phyloP scores from a whole-genome alignment of 2,329 filamentous ascomycete genomes.

The Colletotrichum horii region DNA sequence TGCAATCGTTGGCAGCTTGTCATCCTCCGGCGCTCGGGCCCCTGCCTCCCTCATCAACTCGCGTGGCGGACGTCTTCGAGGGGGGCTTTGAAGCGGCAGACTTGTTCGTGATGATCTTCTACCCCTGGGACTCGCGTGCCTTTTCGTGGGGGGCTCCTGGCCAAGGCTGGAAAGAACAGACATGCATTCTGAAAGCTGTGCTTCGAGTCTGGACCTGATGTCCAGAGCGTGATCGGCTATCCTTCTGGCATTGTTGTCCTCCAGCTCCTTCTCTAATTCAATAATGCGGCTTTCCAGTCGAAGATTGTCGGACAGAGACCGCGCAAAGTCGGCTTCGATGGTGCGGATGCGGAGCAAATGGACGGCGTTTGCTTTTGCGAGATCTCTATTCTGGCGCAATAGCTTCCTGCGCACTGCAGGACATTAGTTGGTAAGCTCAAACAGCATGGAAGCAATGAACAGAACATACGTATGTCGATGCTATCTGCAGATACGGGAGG shows the following conservation, averaged over 20 bases:
- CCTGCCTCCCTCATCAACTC: conserved; percentile 62
- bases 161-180: conserved; percentile 71
- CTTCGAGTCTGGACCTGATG: conserved; percentile 75
- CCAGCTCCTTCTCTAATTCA: conserved; percentile 70
- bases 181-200: conserved; percentile 74
- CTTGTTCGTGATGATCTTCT: conserved; percentile 9
- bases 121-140: conserved; percentile 33
- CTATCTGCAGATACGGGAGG: conserved; percentile 70
- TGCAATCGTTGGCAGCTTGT: conserved; percentile 68
- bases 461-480: conserved; percentile 71
- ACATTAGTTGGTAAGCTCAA: conserved; percentile 23
- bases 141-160: conserved; percentile 60
- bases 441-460: conserved; percentile 34
- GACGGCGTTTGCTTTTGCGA: conserved; percentile 78
- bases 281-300: conserved; percentile 73
- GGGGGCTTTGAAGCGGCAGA: conserved; percentile 48
- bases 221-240: conserved; percentile 70
- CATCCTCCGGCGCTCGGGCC: conserved; percentile 53
- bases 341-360: conserved; percentile 79
- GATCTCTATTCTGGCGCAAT: conserved; percentile 82
- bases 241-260: conserved; percentile 63
- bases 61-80: conserved; percentile 58
- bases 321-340: conserved; percentile 77
- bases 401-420: conserved; percentile 76
- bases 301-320: conserved; percentile 80